Base-by-base conservation (phyloP, 2,329 filamentous ascomycete genomes). In the Hortaea werneckii region DNA sequence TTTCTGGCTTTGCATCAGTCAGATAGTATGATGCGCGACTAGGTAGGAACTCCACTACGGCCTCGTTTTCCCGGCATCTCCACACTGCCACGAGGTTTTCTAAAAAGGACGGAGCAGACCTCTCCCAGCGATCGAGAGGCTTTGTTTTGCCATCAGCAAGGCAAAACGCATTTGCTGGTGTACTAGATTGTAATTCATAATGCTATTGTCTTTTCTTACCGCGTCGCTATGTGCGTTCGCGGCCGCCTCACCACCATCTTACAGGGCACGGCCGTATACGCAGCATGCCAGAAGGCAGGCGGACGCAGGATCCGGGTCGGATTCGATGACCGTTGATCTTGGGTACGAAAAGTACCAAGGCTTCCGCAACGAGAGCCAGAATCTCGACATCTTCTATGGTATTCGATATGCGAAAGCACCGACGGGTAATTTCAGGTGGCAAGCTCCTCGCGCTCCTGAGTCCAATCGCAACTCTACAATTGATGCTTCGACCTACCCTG, bases 401-500 rank as follows among this genome's bases (percentile, higher is more conserved):
- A 58, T 60, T 11, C 58, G 58, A 9, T 60, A 54, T 39, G 58
- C 56, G 26, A 42, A 50, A 35, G 40, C 56, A 3, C 56, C 58
- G 1, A 41, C 44, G 1, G 58, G 57, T 9, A 47, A 48, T 6
- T 40, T 57, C 8, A 42, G 59, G 42, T 61, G 53, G 53, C 59
- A 60, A 43, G 51, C 56, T 11, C 59, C 59, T 28, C 50, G 49
- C 39, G 40, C 54, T 37, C 58, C 58, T 4, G 32, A 39, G 7
- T 13, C 50, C 20, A 58, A 61, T 35, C 54, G 58, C 20, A 54
- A 43, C 29, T 41, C 40, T 6, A 46, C 43, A 7, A 55, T 59
- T 20, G 42, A 51, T 11, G 56, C 54, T 10, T 51, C 30, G 1
- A 12, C 29, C 2, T 54, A 45, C 29, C 46, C 44, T 5, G 37